Evolutionary conservation across 257 asterid genomes (phyloP).

Genomic region (Plantago major): DNA sequence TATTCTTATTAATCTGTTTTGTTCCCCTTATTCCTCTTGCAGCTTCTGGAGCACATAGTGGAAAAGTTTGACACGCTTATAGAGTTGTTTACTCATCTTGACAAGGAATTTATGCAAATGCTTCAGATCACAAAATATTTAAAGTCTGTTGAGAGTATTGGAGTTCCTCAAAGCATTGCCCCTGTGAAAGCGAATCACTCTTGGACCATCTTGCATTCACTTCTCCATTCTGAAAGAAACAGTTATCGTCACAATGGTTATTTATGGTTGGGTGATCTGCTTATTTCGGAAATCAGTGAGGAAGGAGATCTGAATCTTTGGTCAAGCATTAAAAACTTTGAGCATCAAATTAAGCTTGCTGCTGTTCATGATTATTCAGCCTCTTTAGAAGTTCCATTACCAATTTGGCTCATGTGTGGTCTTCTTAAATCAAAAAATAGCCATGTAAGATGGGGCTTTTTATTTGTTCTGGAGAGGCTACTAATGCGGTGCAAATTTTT

Average conservation of each 20-base stretch:
- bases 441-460: slow-evolving; percentile 80
- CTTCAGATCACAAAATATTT: slow-evolving; percentile 63
- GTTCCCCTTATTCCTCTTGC: slow-evolving; percentile 28
- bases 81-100: slow-evolving; percentile 80
- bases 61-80: slow-evolving; percentile 76
- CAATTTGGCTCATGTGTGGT: slow-evolving; percentile 97
- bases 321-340: slow-evolving; percentile 70
- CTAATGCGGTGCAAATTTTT: slow-evolving; percentile 91
- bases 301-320: slow-evolving; percentile 59
- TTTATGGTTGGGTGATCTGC: slow-evolving; percentile 95
- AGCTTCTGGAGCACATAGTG: slow-evolving; percentile 83
- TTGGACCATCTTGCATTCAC: slow-evolving; percentile 96
- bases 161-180: slow-evolving; percentile 41
- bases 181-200: slow-evolving; percentile 61
- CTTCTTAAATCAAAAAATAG: slow-evolving; percentile 78
- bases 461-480: slow-evolving; percentile 89
- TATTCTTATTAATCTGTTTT: background rate
- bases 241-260: slow-evolving; percentile 90
- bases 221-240: slow-evolving; percentile 82
- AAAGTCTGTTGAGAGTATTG: slow-evolving; percentile 60
- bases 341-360: slow-evolving; percentile 66
- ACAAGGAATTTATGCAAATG: slow-evolving; percentile 76
- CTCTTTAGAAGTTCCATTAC: slow-evolving; percentile 67
- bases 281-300: slow-evolving; percentile 76
- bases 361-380: slow-evolving; percentile 83